Conservation (phyloP, 148 eudicot genomes). For the Nepenthes mirabilis region DNA sequence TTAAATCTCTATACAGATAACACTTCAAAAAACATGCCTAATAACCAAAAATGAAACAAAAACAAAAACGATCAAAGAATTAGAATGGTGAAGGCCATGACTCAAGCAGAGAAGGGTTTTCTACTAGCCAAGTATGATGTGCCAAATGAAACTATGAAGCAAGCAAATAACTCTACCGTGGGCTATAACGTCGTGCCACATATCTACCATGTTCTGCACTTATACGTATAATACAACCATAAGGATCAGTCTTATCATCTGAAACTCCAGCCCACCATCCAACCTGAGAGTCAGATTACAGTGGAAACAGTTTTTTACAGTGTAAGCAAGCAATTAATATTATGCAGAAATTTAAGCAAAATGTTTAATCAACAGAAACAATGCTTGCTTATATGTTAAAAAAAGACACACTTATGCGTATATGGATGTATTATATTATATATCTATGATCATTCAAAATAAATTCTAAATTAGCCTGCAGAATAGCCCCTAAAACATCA, state of each 20-base stretch:
- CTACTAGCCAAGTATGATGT: neutral
- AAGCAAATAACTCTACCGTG: slow-evolving; percentile 37
- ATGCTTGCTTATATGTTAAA: too few species aligned
- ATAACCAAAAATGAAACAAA: too few species aligned
- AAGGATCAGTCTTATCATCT: slow-evolving; percentile 55
- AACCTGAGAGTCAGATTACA: slow-evolving; percentile 35
- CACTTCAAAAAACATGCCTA: too few species aligned
- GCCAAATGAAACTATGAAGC: neutral
- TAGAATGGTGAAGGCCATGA: neutral
- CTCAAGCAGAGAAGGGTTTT: neutral
- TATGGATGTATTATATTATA: too few species aligned
- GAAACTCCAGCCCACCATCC: slow-evolving; percentile 99
- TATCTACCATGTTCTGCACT: slow-evolving; percentile 98
- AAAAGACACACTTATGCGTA: too few species aligned
- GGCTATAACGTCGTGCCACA: slow-evolving; percentile 86
- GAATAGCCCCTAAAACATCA: too few species aligned
- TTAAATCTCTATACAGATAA: too few species aligned
- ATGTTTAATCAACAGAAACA: too few species aligned
- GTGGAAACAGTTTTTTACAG: neutral
- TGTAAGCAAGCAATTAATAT: neutral
- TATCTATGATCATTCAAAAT: too few species aligned
- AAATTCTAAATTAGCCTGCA: too few species aligned
- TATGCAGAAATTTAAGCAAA: too few species aligned
- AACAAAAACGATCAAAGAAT: too few species aligned
- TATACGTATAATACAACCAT: slow-evolving; percentile 84